Percentiles rank a stretch among this genome's conserved stretches.
Evolutionary conservation across 305 asterid genomes (phyloP).

Genomic region (Solanum aculeatissimum): DNA sequence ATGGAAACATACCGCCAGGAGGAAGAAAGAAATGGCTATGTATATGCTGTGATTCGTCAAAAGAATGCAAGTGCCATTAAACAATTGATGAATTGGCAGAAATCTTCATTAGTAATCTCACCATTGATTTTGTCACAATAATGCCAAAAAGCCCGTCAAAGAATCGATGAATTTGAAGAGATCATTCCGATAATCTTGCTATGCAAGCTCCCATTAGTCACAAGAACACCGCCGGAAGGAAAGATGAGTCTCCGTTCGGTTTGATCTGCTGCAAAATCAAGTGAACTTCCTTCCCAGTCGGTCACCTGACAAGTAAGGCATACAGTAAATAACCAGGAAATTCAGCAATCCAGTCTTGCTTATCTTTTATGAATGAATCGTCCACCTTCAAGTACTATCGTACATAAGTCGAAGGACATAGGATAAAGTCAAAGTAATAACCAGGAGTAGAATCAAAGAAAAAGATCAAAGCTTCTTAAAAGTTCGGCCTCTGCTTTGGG

Average conservation of each 20-base stretch:
- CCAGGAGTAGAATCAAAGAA: not conserved
- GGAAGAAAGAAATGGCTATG: not conserved
- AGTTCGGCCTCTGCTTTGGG: not conserved
- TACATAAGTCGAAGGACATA: not conserved
- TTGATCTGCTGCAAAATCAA: slow-evolving; percentile 2
- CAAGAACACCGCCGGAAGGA: slow-evolving; percentile 5
- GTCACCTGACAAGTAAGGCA: not conserved
- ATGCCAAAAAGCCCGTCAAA: not conserved
- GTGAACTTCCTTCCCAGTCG: not conserved
- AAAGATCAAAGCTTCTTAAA: not conserved
- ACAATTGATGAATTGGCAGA: not conserved
- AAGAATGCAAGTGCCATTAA: not conserved
- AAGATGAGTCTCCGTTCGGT: not conserved
- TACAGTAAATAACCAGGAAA: not conserved
- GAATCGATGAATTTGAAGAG: not conserved
- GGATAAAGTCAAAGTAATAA: not conserved
- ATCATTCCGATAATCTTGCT: not conserved
- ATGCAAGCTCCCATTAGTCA: slow-evolving; percentile 1
- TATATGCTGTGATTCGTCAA: not conserved
- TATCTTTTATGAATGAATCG: not conserved
- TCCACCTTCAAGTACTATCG: not conserved
- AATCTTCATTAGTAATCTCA: not conserved
- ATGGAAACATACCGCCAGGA: not conserved
- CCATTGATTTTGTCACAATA: not conserved
- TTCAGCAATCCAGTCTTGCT: not conserved